Percentiles rank a stretch among this genome's conserved stretches.
phyloP scores from a whole-genome alignment of 495 filamentous ascomycete species.

The Chaetomium cochliodes region DNA sequence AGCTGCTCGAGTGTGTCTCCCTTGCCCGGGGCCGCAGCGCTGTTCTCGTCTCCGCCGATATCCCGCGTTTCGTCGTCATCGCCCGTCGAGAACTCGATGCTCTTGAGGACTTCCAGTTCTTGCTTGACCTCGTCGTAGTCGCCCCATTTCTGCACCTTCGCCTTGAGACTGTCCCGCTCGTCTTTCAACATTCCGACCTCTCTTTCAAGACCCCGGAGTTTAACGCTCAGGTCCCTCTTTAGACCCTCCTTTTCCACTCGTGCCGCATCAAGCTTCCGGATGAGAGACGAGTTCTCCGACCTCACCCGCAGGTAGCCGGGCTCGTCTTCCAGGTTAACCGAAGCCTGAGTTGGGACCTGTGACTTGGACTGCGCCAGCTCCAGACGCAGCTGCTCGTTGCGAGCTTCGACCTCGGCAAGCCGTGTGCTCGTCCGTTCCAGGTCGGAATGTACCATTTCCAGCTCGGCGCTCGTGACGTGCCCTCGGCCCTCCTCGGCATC shows the following conservation, averaged over 20 bases:
- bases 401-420: constrained; percentile 85
- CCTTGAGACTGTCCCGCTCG: constrained; percentile 68
- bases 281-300: constrained; percentile 86
- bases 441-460: constrained; percentile 90
- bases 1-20: constrained; percentile 87
- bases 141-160: constrained; percentile 80
- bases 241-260: constrained; percentile 78
- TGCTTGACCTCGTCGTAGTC: constrained; percentile 96
- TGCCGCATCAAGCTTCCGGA: constrained; percentile 80
- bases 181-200: constrained; percentile 63
- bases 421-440: constrained; percentile 84
- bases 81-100: constrained; percentile 90
- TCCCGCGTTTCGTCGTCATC: constrained; percentile 70
- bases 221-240: constrained; percentile 69
- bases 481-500: constrained; percentile 57
- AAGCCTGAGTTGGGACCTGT: constrained; percentile 59
- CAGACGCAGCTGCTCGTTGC: constrained; percentile 89
- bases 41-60: constrained; percentile 45
- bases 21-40: constrained; percentile 55
- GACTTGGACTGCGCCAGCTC: constrained; percentile 88
- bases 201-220: constrained; percentile 69
- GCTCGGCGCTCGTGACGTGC: constrained; percentile 77
- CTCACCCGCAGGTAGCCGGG: constrained; percentile 78
- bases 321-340: constrained; percentile 72
- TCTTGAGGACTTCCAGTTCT: constrained; percentile 94